Conservation (phyloP, 202 grass and related monocot genomes). For the Carex arenaria region DNA sequence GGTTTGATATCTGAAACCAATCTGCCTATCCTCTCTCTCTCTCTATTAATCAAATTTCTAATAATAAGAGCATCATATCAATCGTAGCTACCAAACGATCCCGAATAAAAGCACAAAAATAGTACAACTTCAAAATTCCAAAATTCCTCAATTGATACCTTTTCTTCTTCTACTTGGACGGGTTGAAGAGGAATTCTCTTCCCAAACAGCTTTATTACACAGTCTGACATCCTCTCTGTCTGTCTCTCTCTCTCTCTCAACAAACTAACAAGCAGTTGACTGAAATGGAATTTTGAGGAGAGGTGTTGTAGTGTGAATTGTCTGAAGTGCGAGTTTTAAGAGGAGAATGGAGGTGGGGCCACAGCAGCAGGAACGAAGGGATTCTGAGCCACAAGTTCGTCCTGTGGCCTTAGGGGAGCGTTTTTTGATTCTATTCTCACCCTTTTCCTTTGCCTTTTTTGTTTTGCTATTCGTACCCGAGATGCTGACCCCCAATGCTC, state of each 20-base stretch:
- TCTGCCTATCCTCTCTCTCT: not conserved
- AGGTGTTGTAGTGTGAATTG: not conserved
- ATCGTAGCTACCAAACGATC: not conserved
- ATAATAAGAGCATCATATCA: not conserved
- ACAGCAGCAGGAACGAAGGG: constrained; percentile 29
- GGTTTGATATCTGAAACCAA: not conserved
- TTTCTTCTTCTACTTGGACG: constrained; percentile 19
- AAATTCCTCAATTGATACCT: constrained; percentile 24
- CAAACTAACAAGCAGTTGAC: not conserved
- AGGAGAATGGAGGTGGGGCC: constrained; percentile 26
- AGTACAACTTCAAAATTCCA: not conserved
- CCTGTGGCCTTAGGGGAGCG: constrained; percentile 62
- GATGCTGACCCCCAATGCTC: not conserved
- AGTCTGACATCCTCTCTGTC: constrained; percentile 15
- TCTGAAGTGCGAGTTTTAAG: constrained; percentile 39
- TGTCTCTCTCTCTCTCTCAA: not conserved
- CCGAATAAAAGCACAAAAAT: not conserved
- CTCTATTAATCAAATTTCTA: not conserved
- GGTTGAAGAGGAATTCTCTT: constrained; percentile 67
- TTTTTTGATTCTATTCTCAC: constrained; percentile 60
- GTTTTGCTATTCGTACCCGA: not conserved
- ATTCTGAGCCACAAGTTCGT: constrained; percentile 82
- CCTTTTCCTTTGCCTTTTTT: constrained; percentile 24
- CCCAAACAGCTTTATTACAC: constrained; percentile 84
- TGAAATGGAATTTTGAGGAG: not conserved